Percentiles rank a stretch among this genome's conserved stretches.
Conservation (phyloP, 2,329 filamentous ascomycete species). For the Microsporum audouinii region DNA sequence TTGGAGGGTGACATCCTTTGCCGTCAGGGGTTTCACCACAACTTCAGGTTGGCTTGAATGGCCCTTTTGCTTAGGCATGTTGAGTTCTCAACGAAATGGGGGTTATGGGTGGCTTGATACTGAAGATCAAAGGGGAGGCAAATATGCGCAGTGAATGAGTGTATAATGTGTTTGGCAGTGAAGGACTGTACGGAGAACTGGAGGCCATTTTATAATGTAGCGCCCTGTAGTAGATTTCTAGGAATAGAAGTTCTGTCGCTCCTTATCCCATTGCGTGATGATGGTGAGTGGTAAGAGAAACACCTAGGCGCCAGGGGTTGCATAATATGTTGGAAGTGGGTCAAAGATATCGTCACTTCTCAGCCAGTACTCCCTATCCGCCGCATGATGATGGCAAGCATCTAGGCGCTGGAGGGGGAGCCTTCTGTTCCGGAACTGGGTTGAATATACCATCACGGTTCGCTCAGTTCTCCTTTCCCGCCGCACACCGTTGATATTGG, state of each 20-base stretch:
- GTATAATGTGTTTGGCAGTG: neutral
- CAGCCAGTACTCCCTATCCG: neutral
- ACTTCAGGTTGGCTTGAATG: neutral
- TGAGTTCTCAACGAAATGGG: neutral
- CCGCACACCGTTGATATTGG: no score
- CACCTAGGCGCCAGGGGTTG: no score
- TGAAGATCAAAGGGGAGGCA: neutral
- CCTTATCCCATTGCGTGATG: no score
- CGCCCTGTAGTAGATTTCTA: neutral
- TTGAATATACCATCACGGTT: no score
- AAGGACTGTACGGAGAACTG: neutral
- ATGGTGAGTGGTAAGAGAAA: no score
- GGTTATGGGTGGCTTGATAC: neutral
- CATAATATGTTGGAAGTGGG: neutral
- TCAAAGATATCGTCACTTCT: neutral
- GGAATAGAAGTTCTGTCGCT: neutral
- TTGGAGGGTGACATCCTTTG: neutral
- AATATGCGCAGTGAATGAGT: neutral
- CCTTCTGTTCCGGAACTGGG: no score
- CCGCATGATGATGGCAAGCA: neutral
- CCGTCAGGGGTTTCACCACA: slow-evolving; percentile 1
- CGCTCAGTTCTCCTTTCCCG: no score
- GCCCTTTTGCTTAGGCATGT: neutral
- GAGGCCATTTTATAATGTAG: neutral
- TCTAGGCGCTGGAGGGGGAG: neutral